These are phyloP conservation scores for Fragosphaeria purpurea DNA, from an alignment of 2,329 filamentous ascomycete genomes.

Conservation along the genomic window DNA sequence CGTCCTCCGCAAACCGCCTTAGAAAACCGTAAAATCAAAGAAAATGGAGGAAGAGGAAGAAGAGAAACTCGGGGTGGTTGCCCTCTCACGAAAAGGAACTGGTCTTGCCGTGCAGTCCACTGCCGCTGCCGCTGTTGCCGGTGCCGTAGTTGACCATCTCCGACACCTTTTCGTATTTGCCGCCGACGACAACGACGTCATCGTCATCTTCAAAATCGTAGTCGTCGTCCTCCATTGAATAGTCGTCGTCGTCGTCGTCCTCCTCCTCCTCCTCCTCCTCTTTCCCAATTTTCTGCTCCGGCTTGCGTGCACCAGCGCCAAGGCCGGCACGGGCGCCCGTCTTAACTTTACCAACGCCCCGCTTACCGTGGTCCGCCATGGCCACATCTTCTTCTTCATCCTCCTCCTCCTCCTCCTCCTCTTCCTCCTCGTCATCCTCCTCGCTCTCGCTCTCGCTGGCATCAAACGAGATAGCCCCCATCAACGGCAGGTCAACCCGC, in stretches of 20 bases:
- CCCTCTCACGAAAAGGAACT: constrained; percentile 1
- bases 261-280: constrained; percentile 17
- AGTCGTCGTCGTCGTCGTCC: constrained; percentile 9
- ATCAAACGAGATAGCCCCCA: constrained; percentile 35
- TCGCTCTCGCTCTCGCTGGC: constrained; percentile 30
- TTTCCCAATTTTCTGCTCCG: background rate
- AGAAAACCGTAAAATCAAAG: no score
- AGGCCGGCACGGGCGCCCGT: background rate
- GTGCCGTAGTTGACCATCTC: constrained; percentile 14
- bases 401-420: constrained; percentile 18
- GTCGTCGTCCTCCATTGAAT: constrained; percentile 1
- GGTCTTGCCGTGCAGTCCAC: background rate
- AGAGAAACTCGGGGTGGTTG: no score
- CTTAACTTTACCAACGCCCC: constrained; percentile 5
- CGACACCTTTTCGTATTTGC: constrained; percentile 15
- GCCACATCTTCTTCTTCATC: constrained; percentile 18
- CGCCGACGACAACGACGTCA: background rate
- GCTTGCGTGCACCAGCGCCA: background rate
- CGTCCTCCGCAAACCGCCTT: no score
- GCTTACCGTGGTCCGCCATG: constrained; percentile 19
- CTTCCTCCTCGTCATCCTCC: constrained; percentile 26
- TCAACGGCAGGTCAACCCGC: constrained; percentile 34
- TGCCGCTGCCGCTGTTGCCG: constrained; percentile 6
- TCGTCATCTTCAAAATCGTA: constrained; percentile 1
- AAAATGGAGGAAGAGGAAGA: no score